These are phyloP conservation scores for Lasiodiplodia citricola DNA, from an alignment of 2,329 filamentous ascomycete genomes.

Conservation along the genomic window DNA sequence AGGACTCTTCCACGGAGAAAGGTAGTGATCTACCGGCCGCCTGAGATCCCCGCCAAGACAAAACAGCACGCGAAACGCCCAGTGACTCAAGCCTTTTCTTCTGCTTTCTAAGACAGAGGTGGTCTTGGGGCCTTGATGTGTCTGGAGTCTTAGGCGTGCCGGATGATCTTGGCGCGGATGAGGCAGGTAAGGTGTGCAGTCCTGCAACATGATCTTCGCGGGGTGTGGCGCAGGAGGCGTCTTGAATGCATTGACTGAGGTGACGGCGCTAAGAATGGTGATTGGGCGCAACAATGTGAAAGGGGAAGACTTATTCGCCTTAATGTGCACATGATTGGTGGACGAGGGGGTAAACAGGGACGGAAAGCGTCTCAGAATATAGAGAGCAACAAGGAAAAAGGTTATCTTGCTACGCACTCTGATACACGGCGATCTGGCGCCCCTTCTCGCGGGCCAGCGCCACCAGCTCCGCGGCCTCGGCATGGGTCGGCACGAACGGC, in stretches of 20 bases:
- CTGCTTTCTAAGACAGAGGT: neutral
- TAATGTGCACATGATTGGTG: neutral
- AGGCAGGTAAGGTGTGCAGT: neutral
- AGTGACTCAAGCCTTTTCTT: conserved; percentile 20
- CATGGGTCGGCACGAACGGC: conserved; percentile 75
- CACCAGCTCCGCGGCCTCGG: conserved; percentile 69
- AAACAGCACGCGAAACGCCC: conserved; percentile 21
- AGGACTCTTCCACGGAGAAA: neutral
- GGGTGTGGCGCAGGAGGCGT: neutral
- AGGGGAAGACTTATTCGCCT: neutral
- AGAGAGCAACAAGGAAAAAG: neutral
- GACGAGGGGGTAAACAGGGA: neutral
- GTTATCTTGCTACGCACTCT: conserved; percentile 35
- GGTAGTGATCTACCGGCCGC: neutral
- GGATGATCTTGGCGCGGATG: neutral
- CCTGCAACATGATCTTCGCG: neutral
- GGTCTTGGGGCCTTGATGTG: neutral
- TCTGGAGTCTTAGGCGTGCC: neutral
- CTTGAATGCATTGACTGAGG: neutral
- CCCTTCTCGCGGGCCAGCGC: conserved; percentile 45
- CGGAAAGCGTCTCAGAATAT: neutral
- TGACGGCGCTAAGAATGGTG: neutral
- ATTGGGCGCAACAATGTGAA: neutral
- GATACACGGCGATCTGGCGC: conserved; percentile 54
- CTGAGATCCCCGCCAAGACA: conserved; percentile 6